Percentiles rank a stretch among this genome's conserved stretches.
These are phyloP conservation scores for Ophiocordyceps robertsii DNA, from an alignment of 2,329 filamentous ascomycete genomes.

Conservation along the genomic window DNA sequence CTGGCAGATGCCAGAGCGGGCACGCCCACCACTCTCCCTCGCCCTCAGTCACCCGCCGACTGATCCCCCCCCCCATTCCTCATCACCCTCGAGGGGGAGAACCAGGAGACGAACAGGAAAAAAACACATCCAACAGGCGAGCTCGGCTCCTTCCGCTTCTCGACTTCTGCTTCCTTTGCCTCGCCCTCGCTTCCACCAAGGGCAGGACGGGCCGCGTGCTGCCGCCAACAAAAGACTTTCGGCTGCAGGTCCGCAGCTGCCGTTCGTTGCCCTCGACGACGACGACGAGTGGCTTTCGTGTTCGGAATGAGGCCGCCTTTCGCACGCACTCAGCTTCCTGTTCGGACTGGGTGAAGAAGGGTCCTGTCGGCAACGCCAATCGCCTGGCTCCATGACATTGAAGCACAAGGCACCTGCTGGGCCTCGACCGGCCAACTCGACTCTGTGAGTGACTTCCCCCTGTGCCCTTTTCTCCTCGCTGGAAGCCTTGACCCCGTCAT, in stretches of 20 bases:
- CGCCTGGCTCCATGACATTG: slow-evolving; percentile 20
- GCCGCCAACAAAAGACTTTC: neutral
- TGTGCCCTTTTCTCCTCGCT: neutral
- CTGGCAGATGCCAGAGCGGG: neutral
- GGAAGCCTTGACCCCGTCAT: neutral
- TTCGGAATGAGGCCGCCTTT: slow-evolving; percentile 45
- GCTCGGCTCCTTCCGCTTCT: neutral
- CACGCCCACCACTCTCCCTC: neutral
- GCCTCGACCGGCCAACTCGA: slow-evolving; percentile 43
- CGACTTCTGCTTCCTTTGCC: neutral
- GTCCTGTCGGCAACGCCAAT: neutral
- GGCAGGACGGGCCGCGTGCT: neutral
- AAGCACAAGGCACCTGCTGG: slow-evolving; percentile 44
- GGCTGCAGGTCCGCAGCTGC: neutral
- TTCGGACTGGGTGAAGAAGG: slow-evolving; percentile 40
- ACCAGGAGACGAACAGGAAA: neutral
- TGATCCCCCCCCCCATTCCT: neutral
- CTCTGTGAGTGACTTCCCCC: slow-evolving; percentile 29
- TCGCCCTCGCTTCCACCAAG: neutral
- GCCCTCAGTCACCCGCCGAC: neutral
- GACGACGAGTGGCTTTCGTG: neutral
- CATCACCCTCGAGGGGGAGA: slow-evolving; percentile 1
- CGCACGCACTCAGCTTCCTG: slow-evolving; percentile 44
- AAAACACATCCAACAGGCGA: neutral
- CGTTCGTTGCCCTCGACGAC: slow-evolving; percentile 1